Base-by-base conservation (phyloP, 192 early-diverging fungal species). In the Dimargaris verticillata region DNA sequence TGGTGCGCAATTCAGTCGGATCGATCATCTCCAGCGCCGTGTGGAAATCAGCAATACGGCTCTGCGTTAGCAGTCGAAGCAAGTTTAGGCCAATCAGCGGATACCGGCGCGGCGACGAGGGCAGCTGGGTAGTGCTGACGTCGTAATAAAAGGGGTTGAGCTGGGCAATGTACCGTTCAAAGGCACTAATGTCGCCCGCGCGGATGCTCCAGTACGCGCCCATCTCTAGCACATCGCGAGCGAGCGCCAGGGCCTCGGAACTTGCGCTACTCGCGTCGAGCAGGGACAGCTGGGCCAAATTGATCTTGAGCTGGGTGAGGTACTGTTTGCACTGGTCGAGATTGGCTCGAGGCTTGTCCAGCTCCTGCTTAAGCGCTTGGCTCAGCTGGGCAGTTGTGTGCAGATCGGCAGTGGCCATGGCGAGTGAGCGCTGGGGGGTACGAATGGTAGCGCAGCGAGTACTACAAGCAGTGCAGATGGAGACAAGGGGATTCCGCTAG, bases 41-140 rank as follows among this genome's bases (percentile, higher is more conserved):
- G 72, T 98, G 95, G 72, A 98, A 98, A 66, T 98, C 95, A n/a
- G 93, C 86, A 63, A 98, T 84, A 26, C 88, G 77, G 79, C 92
- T 92, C 70, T 98, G 91, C 25, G 92, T 82, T 43, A 98, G 76
- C 65, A 98, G 79, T 51, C 89, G 87, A 64, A 98, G 77, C 43
- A 98, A 78, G 64, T 98, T 94, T 47, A 96, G 76, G 2, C 95
- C 95, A 28, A 93, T 80, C 45, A 96, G 77, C 43, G 87, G 84
- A 70, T 93, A 89, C 85, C 85, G 86, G 68, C 88, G 73, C 46
- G 80, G 75, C 9, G 93, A 96, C 61, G 81, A 76, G 48, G 79
- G 84, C 25, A 94, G 78, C 4, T 55, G 57, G 24, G 66, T 46
- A 61, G 70, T 76, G 60, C 28, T 61, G 59, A 84, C 74, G 62